Conservation (phyloP, 2,329 filamentous ascomycete species). For the Neopestalotiopsis sp. region DNA sequence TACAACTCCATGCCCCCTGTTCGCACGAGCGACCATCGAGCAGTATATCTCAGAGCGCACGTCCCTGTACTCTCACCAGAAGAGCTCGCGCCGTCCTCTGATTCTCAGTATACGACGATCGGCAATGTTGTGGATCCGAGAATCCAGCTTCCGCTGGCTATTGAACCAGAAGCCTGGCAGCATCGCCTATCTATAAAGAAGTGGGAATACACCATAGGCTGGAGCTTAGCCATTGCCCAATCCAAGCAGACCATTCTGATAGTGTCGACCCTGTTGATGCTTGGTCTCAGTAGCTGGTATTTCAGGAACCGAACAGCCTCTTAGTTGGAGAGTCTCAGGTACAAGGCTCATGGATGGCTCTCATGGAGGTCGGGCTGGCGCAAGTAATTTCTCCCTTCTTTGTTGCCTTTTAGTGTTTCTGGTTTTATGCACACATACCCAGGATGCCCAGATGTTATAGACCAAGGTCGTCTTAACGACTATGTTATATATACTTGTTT, state of each 20-base stretch:
- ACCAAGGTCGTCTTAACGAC: neutral
- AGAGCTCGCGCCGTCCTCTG: constrained; percentile 41
- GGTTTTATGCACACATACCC: neutral
- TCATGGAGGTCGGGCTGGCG: neutral
- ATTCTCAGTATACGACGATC: constrained; percentile 22
- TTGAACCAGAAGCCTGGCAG: constrained; percentile 61
- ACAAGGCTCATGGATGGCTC: constrained; percentile 6
- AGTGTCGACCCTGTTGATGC: constrained; percentile 46
- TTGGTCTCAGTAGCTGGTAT: constrained; percentile 54
- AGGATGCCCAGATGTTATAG: neutral
- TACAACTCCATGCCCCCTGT: constrained; percentile 82
- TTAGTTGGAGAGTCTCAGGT: constrained; percentile 22
- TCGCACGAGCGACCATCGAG: constrained; percentile 84
- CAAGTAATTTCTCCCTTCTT: neutral
- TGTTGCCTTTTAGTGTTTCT: neutral
- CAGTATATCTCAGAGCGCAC: constrained; percentile 74
- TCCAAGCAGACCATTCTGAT: constrained; percentile 55
- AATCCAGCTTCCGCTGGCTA: constrained; percentile 50
- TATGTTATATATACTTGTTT: neutral
- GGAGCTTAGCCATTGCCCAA: constrained; percentile 60
- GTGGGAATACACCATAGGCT: constrained; percentile 49
- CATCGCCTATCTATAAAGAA: constrained; percentile 42
- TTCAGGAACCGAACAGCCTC: constrained; percentile 25
- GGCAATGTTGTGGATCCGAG: constrained; percentile 26
- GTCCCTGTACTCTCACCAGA: constrained; percentile 63